Evolutionary conservation across 257 asterid genomes (phyloP), one percentile per base, ranked within the genome.

Genomic region (Solanum megistacrolobum): DNA sequence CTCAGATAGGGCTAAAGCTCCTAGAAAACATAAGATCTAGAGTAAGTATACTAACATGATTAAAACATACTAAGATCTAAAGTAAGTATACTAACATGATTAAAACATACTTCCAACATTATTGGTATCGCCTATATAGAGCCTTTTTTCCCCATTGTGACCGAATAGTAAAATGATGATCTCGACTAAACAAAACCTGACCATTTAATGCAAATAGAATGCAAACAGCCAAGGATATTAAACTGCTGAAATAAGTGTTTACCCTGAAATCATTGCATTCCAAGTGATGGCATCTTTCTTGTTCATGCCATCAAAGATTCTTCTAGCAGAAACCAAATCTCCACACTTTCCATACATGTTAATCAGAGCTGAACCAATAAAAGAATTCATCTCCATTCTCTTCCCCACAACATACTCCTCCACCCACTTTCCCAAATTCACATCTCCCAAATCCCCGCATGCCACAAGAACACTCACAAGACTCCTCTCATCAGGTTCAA

Each of bases 181-280:
- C 32, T 75, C 48, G 21, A 38, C 2, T 21, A 38, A 23, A 36
- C 21, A 6, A 75, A 38, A 75, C 55, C 32, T 75, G 58, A 75
- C 34, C 23, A 1, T 11, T 41, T 12, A 38, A 75, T 12, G 55
- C 58, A 23, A 41, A 76, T 12, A 23, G 34, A 7, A 12, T 76
- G 58, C 23, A 76, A 76, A n/a, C 43, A 13, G 7, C 60, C 13
- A 6, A 25, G 83, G 23, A 39, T 39, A 39, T 6, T 38, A 12
- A 36, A 41, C 52, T 16, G 16, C 0, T 43, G 23, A 86, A 21
- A 34, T 60, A 60, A 66, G 36, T 34, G 88, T 94, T 89, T 58
- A 92, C 99, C 98, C 98, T 65, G 98, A 90, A 74, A 96, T 93
- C 96, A 96, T 92, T 87, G 99, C 96, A 90, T 96, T 96, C 99